Base-by-base conservation (phyloP, 1,284 basidiomycete species). In the Cerioporus squamosus region DNA sequence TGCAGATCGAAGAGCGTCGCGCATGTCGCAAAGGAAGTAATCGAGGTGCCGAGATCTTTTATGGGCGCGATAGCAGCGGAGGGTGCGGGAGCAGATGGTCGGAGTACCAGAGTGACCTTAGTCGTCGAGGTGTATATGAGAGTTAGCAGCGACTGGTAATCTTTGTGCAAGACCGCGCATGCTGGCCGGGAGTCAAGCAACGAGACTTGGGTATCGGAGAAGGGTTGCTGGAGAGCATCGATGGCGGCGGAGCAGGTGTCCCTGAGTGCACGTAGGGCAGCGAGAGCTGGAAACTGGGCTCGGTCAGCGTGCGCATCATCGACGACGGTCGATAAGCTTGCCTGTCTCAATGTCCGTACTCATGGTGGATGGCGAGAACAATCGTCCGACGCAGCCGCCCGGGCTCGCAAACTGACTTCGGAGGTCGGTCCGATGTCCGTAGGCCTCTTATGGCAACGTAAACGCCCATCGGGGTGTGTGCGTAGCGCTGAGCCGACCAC, bases 61-160 rank as follows among this genome's bases (percentile, higher is more conserved):
- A 90, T 75, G 18, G 87, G 80, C 1, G 77, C 67, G 4, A 85
- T 65, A 4, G 86, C 77, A 0, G 89, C 85, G 5, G 75, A 69
- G 68, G 85, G 83, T 0, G 84, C 75, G 0, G 86, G 86, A 1
- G 77, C 77, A 1, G 83, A 73, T 2, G 89, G 86, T 31, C 87
- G 88, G 42, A 91, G 77, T 0, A 82, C 79, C 26, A 93, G 78
- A 0, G 89, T 77, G 33, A 90, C 69, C 68, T 88, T 92, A 10
- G 88, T 91, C 1, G 82, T 76, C 22, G 81, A 74, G 9, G 77
- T 75, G 70, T 89, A 80, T n/a, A 91, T 68, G 55, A 91, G 76
- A 3, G 84, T 77, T 33, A 91, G 77, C 29, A 91, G 75, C 1
- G 85, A 82, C 18, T 84, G 61, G 22, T 87, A 75, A 67, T 93